Evolutionary conservation across 352 stramenopile species (phyloP).

Genomic region (Globisporangium perplexum): DNA sequence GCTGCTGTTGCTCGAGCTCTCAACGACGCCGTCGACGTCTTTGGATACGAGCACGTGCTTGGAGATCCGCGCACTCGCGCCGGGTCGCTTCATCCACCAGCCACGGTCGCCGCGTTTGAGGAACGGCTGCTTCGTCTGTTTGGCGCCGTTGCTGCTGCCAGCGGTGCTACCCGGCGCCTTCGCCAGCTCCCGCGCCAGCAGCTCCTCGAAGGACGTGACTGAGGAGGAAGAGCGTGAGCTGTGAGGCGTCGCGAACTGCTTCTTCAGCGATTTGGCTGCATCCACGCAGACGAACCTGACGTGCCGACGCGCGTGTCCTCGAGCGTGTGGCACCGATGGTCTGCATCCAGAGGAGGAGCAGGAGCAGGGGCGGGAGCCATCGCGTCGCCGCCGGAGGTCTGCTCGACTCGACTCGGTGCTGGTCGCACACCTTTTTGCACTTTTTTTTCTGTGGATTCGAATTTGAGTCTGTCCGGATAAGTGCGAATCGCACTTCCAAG

Average conservation of each 20-base stretch:
- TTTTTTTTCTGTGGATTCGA: background rate
- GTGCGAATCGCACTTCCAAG: background rate
- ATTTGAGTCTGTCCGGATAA: background rate
- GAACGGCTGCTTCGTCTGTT: conserved; percentile 44
- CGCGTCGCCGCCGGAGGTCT: background rate
- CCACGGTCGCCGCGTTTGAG: conserved; percentile 70
- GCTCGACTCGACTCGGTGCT: background rate
- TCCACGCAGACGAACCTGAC: conserved; percentile 3
- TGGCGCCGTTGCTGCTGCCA: background rate
- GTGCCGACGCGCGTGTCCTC: conserved; percentile 14
- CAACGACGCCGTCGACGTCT: conserved; percentile 17
- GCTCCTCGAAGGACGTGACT: conserved; percentile 61
- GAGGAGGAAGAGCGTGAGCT: background rate
- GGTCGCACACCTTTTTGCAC: background rate
- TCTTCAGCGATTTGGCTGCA: background rate
- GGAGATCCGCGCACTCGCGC: conserved; percentile 42
- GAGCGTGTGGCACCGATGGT: background rate
- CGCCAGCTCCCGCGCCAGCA: conserved; percentile 54
- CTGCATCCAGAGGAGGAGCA: background rate
- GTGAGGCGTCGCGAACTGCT: too few relatives aligned
- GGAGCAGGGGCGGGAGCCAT: background rate
- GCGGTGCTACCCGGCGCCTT: conserved; percentile 22
- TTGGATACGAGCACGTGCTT: conserved; percentile 60
- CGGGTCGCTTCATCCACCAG: conserved; percentile 76
- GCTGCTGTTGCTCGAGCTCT: conserved; percentile 4